Evolutionary conservation across 2,329 filamentous ascomycete species (phyloP).

Genomic region (Colletotrichum orchidophilum): DNA sequence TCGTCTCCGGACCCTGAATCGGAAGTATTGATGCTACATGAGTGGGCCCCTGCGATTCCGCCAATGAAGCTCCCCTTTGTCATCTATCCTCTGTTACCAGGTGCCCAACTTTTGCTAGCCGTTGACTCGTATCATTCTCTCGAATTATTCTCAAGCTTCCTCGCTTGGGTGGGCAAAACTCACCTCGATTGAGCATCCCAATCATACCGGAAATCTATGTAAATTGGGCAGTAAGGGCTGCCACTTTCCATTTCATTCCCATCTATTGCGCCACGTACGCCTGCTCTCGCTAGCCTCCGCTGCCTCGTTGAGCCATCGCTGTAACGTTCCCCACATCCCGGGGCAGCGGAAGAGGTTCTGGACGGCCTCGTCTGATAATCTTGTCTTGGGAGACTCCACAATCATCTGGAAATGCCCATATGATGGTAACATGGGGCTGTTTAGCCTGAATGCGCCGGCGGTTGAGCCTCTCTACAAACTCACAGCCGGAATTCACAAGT

Average conservation of each 20-base stretch:
- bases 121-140: too few relatives aligned
- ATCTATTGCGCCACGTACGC: neutral
- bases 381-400: neutral
- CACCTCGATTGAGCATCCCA: neutral
- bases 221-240: too few relatives aligned
- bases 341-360: conserved; percentile 10
- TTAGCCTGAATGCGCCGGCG: conserved; percentile 16
- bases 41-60: conserved; percentile 7
- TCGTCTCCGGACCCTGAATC: conserved; percentile 2
- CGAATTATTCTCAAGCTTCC: too few relatives aligned
- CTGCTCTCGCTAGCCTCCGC: conserved; percentile 1
- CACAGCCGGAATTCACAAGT: too few relatives aligned
- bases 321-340: conserved; percentile 13
- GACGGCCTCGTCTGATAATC: neutral
- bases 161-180: too few relatives aligned
- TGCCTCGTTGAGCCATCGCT: neutral
- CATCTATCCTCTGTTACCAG: too few relatives aligned
- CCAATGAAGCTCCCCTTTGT: conserved; percentile 4
- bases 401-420: neutral
- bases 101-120: neutral
- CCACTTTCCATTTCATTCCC: neutral
- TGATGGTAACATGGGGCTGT: neutral
- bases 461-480: conserved; percentile 17
- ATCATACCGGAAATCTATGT: too few relatives aligned
- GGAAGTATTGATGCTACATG: conserved; percentile 1